These are phyloP conservation scores for Picea sitchensis DNA, from an alignment of 75 land plant genomes.

Conservation along the genomic window DNA sequence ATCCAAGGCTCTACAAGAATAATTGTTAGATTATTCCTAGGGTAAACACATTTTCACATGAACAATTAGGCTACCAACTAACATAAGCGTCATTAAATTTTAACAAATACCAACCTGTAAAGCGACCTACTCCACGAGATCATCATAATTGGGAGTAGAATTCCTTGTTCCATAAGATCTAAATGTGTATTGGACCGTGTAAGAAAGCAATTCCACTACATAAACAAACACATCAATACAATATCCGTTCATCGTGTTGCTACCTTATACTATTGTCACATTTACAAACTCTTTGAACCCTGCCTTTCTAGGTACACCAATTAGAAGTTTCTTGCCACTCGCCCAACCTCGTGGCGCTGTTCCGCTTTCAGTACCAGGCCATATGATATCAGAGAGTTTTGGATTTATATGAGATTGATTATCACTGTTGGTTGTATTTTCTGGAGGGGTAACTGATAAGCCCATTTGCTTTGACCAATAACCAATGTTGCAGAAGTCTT, in stretches of 20 bases:
- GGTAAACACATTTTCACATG: not conserved
- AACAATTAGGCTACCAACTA: not conserved
- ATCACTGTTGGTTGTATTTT: conserved; percentile 19
- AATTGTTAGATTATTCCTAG: not conserved
- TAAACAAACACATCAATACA: conserved; percentile 63
- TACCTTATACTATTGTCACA: conserved; percentile 12
- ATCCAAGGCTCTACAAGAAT: not conserved
- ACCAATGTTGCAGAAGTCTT: conserved; percentile 17
- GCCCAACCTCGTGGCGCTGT: conserved; percentile 61
- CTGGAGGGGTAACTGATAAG: conserved; percentile 13
- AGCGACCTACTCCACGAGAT: conserved; percentile 34
- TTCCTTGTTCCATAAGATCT: conserved; percentile 40
- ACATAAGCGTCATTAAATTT: conserved; percentile 4
- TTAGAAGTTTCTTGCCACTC: conserved; percentile 34
- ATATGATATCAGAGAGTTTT: conserved; percentile 22
- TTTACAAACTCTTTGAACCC: conserved; percentile 50
- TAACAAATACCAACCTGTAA: conserved; percentile 39
- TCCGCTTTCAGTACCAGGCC: conserved; percentile 24
- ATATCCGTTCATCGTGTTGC: conserved; percentile 34
- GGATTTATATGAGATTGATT: not conserved
- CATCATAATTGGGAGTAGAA: conserved; percentile 47
- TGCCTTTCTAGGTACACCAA: conserved; percentile 56
- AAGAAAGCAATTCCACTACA: conserved; percentile 35
- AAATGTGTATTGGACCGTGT: conserved; percentile 42
- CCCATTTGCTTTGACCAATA: conserved; percentile 33